phyloP scores from a whole-genome alignment of 1,284 basidiomycete genomes.

The Paramarasmius palmivorus region DNA sequence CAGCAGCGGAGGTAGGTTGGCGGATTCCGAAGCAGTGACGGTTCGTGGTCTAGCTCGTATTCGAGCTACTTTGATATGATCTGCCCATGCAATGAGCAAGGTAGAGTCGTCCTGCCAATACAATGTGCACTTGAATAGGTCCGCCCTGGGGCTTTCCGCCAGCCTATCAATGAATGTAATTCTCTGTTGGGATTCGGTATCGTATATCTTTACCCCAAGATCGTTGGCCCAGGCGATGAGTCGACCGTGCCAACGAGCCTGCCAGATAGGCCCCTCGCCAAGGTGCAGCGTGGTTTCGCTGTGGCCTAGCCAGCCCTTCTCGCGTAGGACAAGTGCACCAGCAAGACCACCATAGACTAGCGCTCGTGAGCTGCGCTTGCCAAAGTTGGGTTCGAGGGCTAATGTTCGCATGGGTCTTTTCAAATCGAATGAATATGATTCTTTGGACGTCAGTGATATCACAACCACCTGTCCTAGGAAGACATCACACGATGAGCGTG shows the following conservation, averaged over 20 bases:
- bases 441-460: no score
- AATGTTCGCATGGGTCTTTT: constrained; percentile 74
- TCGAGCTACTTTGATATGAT: constrained; percentile 89
- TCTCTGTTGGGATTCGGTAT: constrained; percentile 76
- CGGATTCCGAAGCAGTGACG: constrained; percentile 38
- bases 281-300: constrained; percentile 64
- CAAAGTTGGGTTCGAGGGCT: constrained; percentile 35
- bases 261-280: no score
- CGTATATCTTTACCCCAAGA: constrained; percentile 92
- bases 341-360: constrained; percentile 95
- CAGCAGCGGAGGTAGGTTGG: constrained; percentile 52
- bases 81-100: constrained; percentile 79
- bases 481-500: constrained; percentile 69
- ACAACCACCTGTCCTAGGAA: constrained; percentile 48
- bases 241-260: constrained; percentile 42
- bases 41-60: constrained; percentile 65
- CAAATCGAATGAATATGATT: constrained; percentile 27
- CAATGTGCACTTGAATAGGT: no score
- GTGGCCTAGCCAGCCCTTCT: constrained; percentile 97
- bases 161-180: constrained; percentile 90
- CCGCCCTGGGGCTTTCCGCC: constrained; percentile 45
- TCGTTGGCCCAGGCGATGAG: constrained; percentile 98
- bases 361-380: constrained; percentile 49
- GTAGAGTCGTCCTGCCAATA: constrained; percentile 26
- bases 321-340: constrained; percentile 82